These are phyloP conservation scores for Cladophialophora immunda DNA, from an alignment of 2,329 filamentous ascomycete genomes.

Conservation along the genomic window DNA sequence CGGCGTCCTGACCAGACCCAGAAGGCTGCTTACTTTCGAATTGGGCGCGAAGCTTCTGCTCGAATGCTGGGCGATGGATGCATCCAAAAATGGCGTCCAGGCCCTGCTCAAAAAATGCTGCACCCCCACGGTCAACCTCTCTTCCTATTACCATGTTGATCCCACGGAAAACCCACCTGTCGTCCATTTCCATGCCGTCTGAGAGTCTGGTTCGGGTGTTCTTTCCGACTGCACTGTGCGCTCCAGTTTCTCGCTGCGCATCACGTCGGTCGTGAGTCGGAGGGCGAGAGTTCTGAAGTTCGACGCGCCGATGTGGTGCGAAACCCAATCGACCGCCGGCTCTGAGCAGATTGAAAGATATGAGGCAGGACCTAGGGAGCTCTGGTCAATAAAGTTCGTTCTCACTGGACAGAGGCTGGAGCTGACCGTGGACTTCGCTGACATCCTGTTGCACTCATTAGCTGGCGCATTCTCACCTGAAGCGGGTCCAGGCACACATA, in stretches of 20 bases:
- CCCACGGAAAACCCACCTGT: neutral
- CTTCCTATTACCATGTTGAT: neutral
- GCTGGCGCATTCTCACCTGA: slow-evolving; percentile 3
- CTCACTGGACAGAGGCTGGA: neutral
- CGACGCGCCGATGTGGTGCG: slow-evolving; percentile 13
- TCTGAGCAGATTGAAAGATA: slow-evolving; percentile 13
- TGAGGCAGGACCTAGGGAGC: neutral
- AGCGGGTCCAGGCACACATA: neutral
- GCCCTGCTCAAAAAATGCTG: slow-evolving; percentile 21
- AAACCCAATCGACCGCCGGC: slow-evolving; percentile 14
- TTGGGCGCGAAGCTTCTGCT: slow-evolving; percentile 19
- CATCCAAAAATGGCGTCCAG: slow-evolving; percentile 24
- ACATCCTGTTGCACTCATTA: slow-evolving; percentile 6
- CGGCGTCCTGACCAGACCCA: slow-evolving; percentile 2
- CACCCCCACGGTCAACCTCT: neutral
- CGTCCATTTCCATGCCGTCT: slow-evolving; percentile 9
- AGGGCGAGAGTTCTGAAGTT: slow-evolving; percentile 6
- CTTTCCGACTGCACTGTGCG: neutral
- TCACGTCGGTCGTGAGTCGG: slow-evolving; percentile 8
- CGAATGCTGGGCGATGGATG: slow-evolving; percentile 27
- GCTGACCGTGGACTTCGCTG: slow-evolving; percentile 8
- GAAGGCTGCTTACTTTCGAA: slow-evolving; percentile 1
- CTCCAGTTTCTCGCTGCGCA: slow-evolving; percentile 8
- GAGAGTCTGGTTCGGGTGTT: slow-evolving; percentile 6
- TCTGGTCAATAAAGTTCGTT: neutral